A percentile compares a stretch with the other conserved stretches of the same genome.
phyloP scores from a whole-genome alignment of 345 rosid species.

The Sisymbrium irio region DNA sequence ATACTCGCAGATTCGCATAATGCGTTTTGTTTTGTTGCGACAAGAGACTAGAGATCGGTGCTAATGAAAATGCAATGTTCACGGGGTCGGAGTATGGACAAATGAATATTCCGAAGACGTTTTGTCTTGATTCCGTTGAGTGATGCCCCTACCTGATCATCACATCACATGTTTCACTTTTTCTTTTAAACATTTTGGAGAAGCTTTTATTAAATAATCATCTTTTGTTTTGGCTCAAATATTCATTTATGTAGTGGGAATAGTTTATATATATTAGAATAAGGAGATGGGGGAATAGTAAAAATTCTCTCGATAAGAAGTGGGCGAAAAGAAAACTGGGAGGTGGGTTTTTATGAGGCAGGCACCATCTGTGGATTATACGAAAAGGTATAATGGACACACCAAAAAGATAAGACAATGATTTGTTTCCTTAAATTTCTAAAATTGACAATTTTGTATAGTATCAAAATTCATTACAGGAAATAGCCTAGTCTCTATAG shows the following conservation, averaged over 20 bases:
- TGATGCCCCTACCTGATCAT: conserved; percentile 29
- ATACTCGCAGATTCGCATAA: neutral
- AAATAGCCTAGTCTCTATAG: neutral
- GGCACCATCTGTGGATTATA: conserved; percentile 32
- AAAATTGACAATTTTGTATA: neutral
- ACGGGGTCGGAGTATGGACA: conserved; percentile 26
- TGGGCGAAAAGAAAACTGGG: conserved; percentile 16
- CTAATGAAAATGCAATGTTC: conserved; percentile 22
- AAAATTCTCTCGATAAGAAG: conserved; percentile 11
- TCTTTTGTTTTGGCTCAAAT: neutral
- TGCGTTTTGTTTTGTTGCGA: conserved; percentile 14
- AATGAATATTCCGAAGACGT: conserved; percentile 32
- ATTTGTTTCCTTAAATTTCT: neutral
- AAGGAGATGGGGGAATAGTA: conserved; percentile 1
- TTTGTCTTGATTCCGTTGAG: conserved; percentile 20
- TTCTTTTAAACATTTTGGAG: neutral
- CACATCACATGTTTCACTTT: conserved; percentile 32
- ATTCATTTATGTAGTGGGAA: conserved; percentile 1
- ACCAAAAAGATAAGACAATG: conserved; percentile 21
- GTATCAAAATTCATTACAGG: neutral
- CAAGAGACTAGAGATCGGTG: conserved; percentile 6
- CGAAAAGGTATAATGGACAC: conserved; percentile 18
- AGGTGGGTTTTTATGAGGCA: conserved; percentile 28
- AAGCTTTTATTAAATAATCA: neutral
- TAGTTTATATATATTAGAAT: neutral